Evolutionary conservation across 257 asterid species (phyloP), one percentile per base, ranked within the genome.

Genomic region (Salvia hispanica): DNA sequence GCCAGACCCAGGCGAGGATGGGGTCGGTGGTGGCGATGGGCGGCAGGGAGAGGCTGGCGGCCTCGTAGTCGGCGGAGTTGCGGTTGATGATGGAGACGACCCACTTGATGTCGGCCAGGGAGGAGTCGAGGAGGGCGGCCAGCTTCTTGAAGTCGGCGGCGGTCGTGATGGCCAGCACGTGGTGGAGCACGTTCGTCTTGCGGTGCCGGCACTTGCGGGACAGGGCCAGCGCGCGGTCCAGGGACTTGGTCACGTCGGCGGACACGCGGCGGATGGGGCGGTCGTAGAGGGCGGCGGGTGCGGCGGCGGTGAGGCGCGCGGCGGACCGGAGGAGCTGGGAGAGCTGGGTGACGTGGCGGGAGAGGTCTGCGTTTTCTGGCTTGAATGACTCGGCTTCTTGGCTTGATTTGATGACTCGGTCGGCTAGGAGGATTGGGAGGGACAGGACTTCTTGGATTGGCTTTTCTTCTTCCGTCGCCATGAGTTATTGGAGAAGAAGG

Each of bases 191-290:
- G 77, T 73, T 76, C 74, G 88, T 72, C 16, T 73, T 83, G 64
- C 62, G 72, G 77, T 72, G 79, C 48, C 81, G 80, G 74, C 84
- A 86, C 13, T 79, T 82, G 52, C 77, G 84, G 64, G 83, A 63
- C 16, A 86, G 79, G 50, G 71, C 61, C 16, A 76, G 42, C 44
- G 84, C 86, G 10, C 88, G 82, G 25, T 77, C 79, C 10, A 86
- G 83, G 68, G 78, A 59, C 51, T 83, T 84, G 61, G 79, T 72
- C 25, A 84, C 58, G 53, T 80, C 85, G 8, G 58, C 55, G 4
- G 82, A 55, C 2, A 86, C 81, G 4, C 90, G 85, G 78, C 85
- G 90, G 59, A 86, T 60, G 43, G 93, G 93, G 78, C 86, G 93
- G 76, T 84, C 82, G 77, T 84, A 86, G 62, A 74, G 48, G 42